Evolutionary conservation across 78 protist genomes (phyloP), one percentile per base, ranked within the genome.

Genomic region (Pigoraptor vietnamica): DNA sequence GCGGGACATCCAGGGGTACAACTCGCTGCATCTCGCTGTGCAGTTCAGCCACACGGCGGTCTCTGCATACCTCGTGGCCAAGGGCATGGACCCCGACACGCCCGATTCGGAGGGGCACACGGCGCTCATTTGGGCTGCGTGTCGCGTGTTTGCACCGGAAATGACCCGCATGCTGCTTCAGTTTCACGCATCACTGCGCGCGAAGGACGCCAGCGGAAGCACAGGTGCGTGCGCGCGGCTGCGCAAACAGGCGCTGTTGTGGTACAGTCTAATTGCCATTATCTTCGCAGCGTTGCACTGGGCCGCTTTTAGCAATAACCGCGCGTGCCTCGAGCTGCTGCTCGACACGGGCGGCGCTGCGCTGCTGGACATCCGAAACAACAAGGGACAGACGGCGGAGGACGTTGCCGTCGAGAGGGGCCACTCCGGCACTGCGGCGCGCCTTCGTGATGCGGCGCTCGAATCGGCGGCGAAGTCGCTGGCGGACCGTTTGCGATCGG

Each of bases 271-370:
- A 14, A 40, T 40, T 40, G 2, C 14, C 14, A 14, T 40, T 40
- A 40, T 40, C 14, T 40, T 40, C 14, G 56, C 92, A 90, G 89
- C 92, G 36, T 39, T 90, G 92, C 92, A 90, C 37, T 90, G 92
- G 92, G 92, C 92, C 10, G 82, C 56, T 1, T 90, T 40, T 14
- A 56, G n/a, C 82, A 33, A 33, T 21, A 90, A 90, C 40, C 39
- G 39, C 34, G 86, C 86, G 10, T 23, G 67, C 32, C 14, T 90
- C 37, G 48, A n/a, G 25, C 37, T 39, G 81, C 25, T 90, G 37
- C 40, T 90, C 29, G 23, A 39, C 29, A 14, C 48, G 25, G 91
- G 86, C 55, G 91, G 67, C 67, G 67, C 67, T 21, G 6, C 91
- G 25, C 36, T 23, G 14, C n/a, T 55, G 0, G 91, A 90, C 86